These are phyloP conservation scores for Candida ponderosae DNA, from an alignment of 805 yeast species.

Conservation along the genomic window DNA sequence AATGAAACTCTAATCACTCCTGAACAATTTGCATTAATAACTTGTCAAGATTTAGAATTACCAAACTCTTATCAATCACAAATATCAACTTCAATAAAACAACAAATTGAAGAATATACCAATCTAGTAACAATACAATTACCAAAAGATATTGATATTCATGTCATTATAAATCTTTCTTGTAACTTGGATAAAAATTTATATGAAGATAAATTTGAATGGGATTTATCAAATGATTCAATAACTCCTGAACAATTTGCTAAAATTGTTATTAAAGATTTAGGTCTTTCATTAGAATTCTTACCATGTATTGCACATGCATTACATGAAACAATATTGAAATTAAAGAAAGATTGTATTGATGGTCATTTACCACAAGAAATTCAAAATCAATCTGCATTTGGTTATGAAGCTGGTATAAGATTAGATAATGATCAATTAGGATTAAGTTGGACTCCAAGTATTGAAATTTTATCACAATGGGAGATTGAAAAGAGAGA, in stretches of 20 bases:
- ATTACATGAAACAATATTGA: conserved; percentile 68
- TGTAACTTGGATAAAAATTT: conserved; percentile 77
- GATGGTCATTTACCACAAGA: conserved; percentile 56
- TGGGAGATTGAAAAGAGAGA: conserved; percentile 95
- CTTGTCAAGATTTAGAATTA: conserved; percentile 79
- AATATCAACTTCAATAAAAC: conserved; percentile 62
- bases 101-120: conserved; percentile 73
- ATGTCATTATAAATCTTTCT: conserved; percentile 73
- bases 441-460: conserved; percentile 83
- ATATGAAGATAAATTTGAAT: conserved; percentile 88
- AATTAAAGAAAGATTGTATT: conserved; percentile 72
- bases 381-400: conserved; percentile 50
- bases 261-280: conserved; percentile 67
- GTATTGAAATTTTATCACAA: conserved; percentile 75
- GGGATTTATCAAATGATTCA: conserved; percentile 60
- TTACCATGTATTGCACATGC: conserved; percentile 85
- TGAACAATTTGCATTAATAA: conserved; percentile 78
- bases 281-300: conserved; percentile 81
- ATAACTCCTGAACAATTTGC: conserved; percentile 76
- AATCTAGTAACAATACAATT: conserved; percentile 56
- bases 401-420: conserved; percentile 56
- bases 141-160: conserved; percentile 59
- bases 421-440: conserved; percentile 69
- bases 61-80: conserved; percentile 55
- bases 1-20: conserved; percentile 77